These are phyloP conservation scores for Eimeria acervulina DNA, from an alignment of 169 alveolate genomes.

Conservation along the genomic window DNA sequence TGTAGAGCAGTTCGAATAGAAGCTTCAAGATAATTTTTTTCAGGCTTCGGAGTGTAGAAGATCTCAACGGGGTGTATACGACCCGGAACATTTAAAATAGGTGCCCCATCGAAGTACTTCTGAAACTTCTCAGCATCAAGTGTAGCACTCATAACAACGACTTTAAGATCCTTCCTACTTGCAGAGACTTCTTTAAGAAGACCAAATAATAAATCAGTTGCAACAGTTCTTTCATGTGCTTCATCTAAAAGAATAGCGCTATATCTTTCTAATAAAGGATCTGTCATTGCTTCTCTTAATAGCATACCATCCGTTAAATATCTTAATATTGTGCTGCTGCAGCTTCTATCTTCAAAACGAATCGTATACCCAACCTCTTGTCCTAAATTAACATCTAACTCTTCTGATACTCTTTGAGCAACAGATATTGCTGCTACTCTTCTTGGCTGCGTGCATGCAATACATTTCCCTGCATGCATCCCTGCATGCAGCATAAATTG, in stretches of 20 bases:
- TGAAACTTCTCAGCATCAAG: conserved; percentile 96
- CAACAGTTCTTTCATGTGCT: conserved; percentile 99
- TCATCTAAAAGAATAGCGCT: conserved; percentile 98
- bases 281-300: conserved; percentile 97
- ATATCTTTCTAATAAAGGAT: conserved; percentile 94
- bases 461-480: conserved; percentile 87
- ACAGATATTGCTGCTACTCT: conserved; percentile 99
- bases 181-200: conserved; percentile 95
- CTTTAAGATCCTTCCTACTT: conserved; percentile 94
- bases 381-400: conserved; percentile 95
- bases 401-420: conserved; percentile 99
- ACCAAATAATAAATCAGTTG: conserved; percentile 99
- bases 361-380: conserved; percentile 97
- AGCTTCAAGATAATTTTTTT: conserved; percentile 98
- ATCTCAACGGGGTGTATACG: conserved; percentile 98
- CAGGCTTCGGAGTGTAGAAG: conserved; percentile 96
- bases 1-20: conserved; percentile 96
- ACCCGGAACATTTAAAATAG: conserved; percentile 98
- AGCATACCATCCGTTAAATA: conserved; percentile 99
- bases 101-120: conserved; percentile 95
- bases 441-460: conserved; percentile 99
- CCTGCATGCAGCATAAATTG: conserved; percentile 96
- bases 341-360: conserved; percentile 98
- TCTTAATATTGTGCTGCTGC: conserved; percentile 94
- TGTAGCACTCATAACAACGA: conserved; percentile 99